Conservation (phyloP, 2,329 filamentous ascomycete species). For the Metarhizium album region DNA sequence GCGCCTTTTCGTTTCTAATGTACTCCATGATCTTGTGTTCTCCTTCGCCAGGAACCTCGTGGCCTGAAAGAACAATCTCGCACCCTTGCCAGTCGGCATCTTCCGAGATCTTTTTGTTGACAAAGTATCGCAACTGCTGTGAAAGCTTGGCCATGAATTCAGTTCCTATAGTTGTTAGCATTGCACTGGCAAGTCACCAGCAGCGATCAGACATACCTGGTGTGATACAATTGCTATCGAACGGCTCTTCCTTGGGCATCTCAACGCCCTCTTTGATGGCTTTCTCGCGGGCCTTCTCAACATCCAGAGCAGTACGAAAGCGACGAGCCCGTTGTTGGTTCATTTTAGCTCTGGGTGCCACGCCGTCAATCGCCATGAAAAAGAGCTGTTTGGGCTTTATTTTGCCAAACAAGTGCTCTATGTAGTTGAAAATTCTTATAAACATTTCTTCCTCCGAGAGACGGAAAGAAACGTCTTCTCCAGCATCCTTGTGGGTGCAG, state of each 20-base stretch:
- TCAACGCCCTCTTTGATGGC: constrained; percentile 81
- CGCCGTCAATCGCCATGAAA: constrained; percentile 98
- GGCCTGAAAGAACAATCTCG: constrained; percentile 90
- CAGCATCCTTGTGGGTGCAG: constrained; percentile 91
- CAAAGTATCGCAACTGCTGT: constrained; percentile 90
- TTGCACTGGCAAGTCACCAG: too few species aligned
- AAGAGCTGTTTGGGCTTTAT: constrained; percentile 98
- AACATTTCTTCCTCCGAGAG: constrained; percentile 99
- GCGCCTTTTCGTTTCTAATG: constrained; percentile 92
- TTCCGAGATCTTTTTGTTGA: constrained; percentile 97
- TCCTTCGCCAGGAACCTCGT: constrained; percentile 95
- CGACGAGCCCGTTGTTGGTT: constrained; percentile 95
- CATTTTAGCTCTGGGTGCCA: constrained; percentile 97
- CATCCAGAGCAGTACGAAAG: constrained; percentile 89
- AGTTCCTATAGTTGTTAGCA: constrained; percentile 40
- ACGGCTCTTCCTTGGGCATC: constrained; percentile 88
- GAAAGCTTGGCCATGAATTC: constrained; percentile 97
- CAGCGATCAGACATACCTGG: constrained; percentile 44
- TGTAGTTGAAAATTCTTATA: constrained; percentile 99
- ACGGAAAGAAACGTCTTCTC: constrained; percentile 78
- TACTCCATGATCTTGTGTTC: constrained; percentile 99
- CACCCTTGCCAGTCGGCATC: constrained; percentile 96
- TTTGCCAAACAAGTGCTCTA: constrained; percentile 95
- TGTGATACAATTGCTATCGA: constrained; percentile 98
- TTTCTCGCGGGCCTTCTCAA: constrained; percentile 82